Evolutionary conservation across 2,329 filamentous ascomycete genomes (phyloP), one percentile per base, ranked within the genome.

Genomic region (Clonostachys rosea): DNA sequence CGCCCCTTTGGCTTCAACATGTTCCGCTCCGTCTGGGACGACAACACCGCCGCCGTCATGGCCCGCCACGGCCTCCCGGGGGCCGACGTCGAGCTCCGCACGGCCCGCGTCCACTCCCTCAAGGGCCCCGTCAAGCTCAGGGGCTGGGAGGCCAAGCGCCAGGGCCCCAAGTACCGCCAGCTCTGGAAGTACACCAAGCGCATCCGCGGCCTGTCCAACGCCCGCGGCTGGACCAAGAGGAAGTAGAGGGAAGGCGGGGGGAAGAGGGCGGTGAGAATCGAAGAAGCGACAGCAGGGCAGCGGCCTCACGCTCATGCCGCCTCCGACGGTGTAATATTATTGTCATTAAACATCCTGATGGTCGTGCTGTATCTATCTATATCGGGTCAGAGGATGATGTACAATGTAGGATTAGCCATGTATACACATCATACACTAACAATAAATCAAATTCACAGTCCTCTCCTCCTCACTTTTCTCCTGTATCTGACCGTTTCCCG

Each of bases 11-110:
- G 91, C 40, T 87, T 90, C 57, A 89, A 84, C 62, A 72, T 99
- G 57, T 99, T 97, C 83, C 84, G 94, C 55, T 86, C 83, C 50
- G 73, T 87, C 54, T 97, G 91, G 89, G 94, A 99, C 66, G 88
- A 94, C 50, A 82, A 80, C 58, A 99, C 89, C 46, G 83, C 81
- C n/a, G 83, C 74, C 44, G 89, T 99, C 52, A 96, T 99, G 92
- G 75, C 83, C 61, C 80, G 88, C 57, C 80, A 87, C 56, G 83
- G 81, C 50, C 75, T 95, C 52, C 78, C 82, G 30, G 90, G 90
- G 43, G 83, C 84, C 49, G 86, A 95, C 59, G 65, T 96, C 53
- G 89, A 96, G 71, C 89, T 95, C 67, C 89, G 88, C 73, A 82
- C 83, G 61, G 86, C 86, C 71, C 88, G 83, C 60, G 78, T 92